Percentiles rank a stretch among this genome's conserved stretches.
Evolutionary conservation across 2,329 filamentous ascomycete genomes (phyloP).

Genomic region (Epichloe sp.): DNA sequence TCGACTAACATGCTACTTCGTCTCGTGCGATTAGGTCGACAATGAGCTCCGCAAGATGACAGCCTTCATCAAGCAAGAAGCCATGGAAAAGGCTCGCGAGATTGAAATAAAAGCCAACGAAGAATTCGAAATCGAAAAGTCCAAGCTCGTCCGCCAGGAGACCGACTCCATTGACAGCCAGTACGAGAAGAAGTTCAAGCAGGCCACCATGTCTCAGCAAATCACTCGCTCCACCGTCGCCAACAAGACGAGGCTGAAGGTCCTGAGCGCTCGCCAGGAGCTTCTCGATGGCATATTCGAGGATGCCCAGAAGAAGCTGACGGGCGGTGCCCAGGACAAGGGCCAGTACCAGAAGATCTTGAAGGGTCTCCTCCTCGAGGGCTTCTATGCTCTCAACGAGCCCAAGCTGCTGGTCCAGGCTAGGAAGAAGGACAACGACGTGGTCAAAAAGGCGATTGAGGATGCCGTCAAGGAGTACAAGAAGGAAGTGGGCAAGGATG

Average conservation of each 20-base stretch:
- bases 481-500: conserved; percentile 57
- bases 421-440: conserved; percentile 64
- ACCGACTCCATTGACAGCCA: conserved; percentile 80
- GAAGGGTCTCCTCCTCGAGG: conserved; percentile 76
- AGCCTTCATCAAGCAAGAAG: conserved; percentile 98
- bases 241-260: conserved; percentile 88
- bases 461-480: conserved; percentile 74
- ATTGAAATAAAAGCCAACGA: conserved; percentile 98
- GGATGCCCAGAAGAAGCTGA: conserved; percentile 59
- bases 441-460: conserved; percentile 65
- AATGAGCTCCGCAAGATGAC: conserved; percentile 99
- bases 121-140: conserved; percentile 98
- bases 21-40: conserved; percentile 56
- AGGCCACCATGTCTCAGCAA: conserved; percentile 96
- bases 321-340: conserved; percentile 51
- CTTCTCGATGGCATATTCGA: conserved; percentile 86
- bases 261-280: conserved; percentile 78
- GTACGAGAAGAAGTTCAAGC: conserved; percentile 99
- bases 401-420: conserved; percentile 60
- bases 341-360: conserved; percentile 62
- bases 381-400: conserved; percentile 79
- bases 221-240: conserved; percentile 91
- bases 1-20: background rate
- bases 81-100: conserved; percentile 89
- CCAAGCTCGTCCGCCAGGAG: conserved; percentile 93